Conservation (phyloP, 2,329 filamentous ascomycete species). For the Colletotrichum coccodes region DNA sequence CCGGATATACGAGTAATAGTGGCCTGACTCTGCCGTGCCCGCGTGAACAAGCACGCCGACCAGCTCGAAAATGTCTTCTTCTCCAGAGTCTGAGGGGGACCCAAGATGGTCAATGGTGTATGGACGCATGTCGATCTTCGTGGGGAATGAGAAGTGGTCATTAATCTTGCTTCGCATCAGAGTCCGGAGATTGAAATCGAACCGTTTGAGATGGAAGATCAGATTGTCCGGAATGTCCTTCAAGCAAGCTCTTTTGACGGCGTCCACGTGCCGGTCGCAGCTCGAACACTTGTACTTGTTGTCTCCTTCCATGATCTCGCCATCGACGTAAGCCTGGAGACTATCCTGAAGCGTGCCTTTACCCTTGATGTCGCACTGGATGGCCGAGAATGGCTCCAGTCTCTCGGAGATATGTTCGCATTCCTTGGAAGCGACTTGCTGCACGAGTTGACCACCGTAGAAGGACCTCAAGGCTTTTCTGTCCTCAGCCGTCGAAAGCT, state of each 20-base stretch:
- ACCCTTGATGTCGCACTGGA: conserved; percentile 96
- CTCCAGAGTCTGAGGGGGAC: conserved; percentile 61
- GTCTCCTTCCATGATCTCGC: conserved; percentile 96
- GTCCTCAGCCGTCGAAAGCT: conserved; percentile 74
- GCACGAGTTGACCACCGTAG: conserved; percentile 90
- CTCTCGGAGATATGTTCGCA: conserved; percentile 93
- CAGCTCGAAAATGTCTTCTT: conserved; percentile 86
- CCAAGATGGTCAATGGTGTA: conserved; percentile 90
- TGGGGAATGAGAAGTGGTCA: conserved; percentile 90
- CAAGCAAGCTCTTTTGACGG: conserved; percentile 90
- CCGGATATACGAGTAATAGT: conserved; percentile 96
- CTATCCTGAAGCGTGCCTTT: conserved; percentile 87
- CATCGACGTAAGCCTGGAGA: conserved; percentile 92
- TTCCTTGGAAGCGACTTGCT: conserved; percentile 95
- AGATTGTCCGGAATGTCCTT: conserved; percentile 94
- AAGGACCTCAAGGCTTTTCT: conserved; percentile 83
- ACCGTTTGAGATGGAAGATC: conserved; percentile 93
- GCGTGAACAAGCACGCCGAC: conserved; percentile 96
- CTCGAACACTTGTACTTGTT: conserved; percentile 98
- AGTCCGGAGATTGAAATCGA: conserved; percentile 82
- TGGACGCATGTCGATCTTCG: conserved; percentile 83
- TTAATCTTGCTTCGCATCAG: conserved; percentile 93
- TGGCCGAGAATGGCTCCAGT: conserved; percentile 90
- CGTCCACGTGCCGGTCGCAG: conserved; percentile 89
- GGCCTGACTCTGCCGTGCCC: conserved; percentile 91